These are phyloP conservation scores for Penicillium daleae DNA, from an alignment of 495 filamentous ascomycete genomes.

Conservation along the genomic window DNA sequence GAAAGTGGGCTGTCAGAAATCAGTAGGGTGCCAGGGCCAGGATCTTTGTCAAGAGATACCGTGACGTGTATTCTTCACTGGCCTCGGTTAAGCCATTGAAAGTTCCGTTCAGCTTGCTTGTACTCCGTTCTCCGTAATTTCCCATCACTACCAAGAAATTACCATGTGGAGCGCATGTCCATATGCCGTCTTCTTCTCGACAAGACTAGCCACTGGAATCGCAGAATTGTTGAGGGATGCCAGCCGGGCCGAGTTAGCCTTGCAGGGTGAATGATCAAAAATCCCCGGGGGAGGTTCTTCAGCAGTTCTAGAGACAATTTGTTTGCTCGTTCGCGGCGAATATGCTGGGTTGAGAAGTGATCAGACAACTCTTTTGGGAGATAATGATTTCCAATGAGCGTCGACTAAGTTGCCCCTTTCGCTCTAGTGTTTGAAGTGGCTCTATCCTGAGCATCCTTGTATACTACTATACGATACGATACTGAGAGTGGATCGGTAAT, in stretches of 20 bases:
- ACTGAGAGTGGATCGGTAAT: neutral
- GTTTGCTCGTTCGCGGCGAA: neutral
- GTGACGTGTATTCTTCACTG: neutral
- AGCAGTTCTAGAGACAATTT: neutral
- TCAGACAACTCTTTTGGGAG: neutral
- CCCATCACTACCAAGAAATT: neutral
- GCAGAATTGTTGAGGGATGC: neutral
- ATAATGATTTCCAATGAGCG: neutral
- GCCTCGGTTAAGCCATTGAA: neutral
- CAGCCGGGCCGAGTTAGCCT: neutral
- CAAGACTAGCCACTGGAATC: neutral
- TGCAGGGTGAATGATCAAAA: neutral
- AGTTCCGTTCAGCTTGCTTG: neutral
- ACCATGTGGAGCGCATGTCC: neutral
- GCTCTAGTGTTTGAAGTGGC: neutral
- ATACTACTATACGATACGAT: neutral
- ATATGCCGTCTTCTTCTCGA: neutral
- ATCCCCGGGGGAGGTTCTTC: neutral
- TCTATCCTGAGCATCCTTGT: neutral
- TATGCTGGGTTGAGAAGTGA: neutral
- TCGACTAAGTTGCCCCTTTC: constrained; percentile 11
- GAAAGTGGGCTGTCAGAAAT: constrained; percentile 4
- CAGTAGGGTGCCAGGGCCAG: neutral
- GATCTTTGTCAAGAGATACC: neutral
- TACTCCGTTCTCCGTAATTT: neutral